Conservation (phyloP, 1,284 basidiomycete species). For the Cryptococcus deneoformans region DNA sequence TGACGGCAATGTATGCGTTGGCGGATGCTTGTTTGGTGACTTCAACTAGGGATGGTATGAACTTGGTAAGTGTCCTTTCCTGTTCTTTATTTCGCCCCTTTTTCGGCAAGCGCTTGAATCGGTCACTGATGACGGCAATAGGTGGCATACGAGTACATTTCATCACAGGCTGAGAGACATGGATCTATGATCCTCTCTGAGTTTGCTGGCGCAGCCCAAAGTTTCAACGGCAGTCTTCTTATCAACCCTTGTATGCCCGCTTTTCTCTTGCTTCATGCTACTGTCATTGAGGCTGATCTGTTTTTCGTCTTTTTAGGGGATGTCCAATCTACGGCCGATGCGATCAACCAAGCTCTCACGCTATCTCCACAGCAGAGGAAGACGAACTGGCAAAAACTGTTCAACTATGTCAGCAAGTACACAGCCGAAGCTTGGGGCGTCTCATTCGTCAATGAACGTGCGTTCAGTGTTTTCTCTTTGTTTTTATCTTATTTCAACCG, state of each 20-base stretch:
- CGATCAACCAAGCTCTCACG: conserved; percentile 90
- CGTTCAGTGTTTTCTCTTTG: conserved; percentile 7
- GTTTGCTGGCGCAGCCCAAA: conserved; percentile 97
- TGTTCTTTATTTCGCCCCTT: background rate
- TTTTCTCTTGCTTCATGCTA: conserved; percentile 1
- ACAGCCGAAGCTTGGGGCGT: conserved; percentile 90
- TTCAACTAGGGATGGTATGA: conserved; percentile 97
- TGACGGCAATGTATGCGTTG: conserved; percentile 93
- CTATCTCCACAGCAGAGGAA: conserved; percentile 76
- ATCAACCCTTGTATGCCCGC: conserved; percentile 74
- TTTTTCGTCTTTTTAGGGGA: conserved; percentile 54
- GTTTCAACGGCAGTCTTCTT: conserved; percentile 86
- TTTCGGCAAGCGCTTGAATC: background rate
- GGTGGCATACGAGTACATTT: conserved; percentile 99
- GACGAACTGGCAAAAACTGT: conserved; percentile 92
- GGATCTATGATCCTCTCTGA: conserved; percentile 98
- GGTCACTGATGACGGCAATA: conserved; percentile 38
- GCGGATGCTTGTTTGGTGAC: conserved; percentile 96
- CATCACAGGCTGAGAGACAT: conserved; percentile 86
- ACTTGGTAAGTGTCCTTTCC: conserved; percentile 67
- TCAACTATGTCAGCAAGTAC: conserved; percentile 93
- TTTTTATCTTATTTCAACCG: background rate
- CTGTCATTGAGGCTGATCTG: background rate
- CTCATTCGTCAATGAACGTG: conserved; percentile 77
- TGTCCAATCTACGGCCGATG: conserved; percentile 91